A percentile compares a stretch with the other conserved stretches of the same genome.
These are phyloP conservation scores for Suillus spraguei DNA, from an alignment of 768 basidiomycete genomes.

Conservation along the genomic window DNA sequence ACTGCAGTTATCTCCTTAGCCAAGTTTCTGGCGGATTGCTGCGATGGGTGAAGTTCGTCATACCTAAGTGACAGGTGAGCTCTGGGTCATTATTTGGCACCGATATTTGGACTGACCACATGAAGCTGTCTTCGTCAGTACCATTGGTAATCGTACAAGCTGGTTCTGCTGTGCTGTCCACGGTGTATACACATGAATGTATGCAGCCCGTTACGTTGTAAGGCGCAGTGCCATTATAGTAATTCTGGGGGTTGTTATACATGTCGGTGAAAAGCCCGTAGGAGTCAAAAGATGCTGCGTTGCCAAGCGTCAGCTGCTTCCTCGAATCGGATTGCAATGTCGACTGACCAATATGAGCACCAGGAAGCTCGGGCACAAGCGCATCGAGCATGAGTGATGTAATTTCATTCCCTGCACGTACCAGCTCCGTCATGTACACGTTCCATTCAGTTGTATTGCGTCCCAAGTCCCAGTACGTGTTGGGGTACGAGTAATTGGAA, in stretches of 20 bases:
- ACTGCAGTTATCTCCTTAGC: slow-evolving; percentile 52
- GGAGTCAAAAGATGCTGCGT: slow-evolving; percentile 60
- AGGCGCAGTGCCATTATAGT: slow-evolving; percentile 66
- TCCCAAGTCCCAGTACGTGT: slow-evolving; percentile 49
- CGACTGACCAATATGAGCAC: slow-evolving; percentile 57
- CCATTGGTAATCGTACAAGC: slow-evolving; percentile 38
- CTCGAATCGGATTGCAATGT: background rate
- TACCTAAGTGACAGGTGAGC: slow-evolving; percentile 12
- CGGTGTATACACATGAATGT: slow-evolving; percentile 46
- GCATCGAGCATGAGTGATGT: slow-evolving; percentile 52
- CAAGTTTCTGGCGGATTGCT: slow-evolving; percentile 57
- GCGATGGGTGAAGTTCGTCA: slow-evolving; percentile 63
- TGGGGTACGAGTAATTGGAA: slow-evolving; percentile 47
- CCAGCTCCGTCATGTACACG: slow-evolving; percentile 55
- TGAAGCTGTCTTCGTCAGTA: slow-evolving; percentile 55
- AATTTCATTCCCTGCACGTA: slow-evolving; percentile 52
- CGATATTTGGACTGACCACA: slow-evolving; percentile 46
- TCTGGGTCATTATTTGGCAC: background rate
- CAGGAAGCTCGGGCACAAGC: slow-evolving; percentile 49
- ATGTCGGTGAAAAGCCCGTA: slow-evolving; percentile 64
- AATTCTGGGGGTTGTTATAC: slow-evolving; percentile 47
- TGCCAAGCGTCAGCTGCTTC: background rate
- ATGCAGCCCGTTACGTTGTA: slow-evolving; percentile 58
- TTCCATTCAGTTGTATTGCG: slow-evolving; percentile 62
- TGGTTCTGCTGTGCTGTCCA: slow-evolving; percentile 25